phyloP scores from a whole-genome alignment of 305 asterid genomes.

The Fraxinus baroniana region DNA sequence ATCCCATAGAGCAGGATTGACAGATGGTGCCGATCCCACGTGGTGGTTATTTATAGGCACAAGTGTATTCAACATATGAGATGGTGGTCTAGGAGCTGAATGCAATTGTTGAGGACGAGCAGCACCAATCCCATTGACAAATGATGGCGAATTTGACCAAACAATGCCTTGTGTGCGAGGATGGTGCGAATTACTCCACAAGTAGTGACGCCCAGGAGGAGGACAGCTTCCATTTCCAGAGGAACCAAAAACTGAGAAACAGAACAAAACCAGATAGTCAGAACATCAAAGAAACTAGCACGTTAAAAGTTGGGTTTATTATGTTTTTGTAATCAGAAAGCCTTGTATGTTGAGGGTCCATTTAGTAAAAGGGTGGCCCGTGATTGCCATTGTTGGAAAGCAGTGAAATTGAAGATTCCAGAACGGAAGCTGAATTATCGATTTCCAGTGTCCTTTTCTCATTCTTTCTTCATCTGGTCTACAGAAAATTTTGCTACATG shows the following conservation, averaged over 20 bases:
- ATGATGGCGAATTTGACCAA: conserved; percentile 88
- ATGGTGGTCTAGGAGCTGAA: conserved; percentile 74
- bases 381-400: conserved; percentile 4
- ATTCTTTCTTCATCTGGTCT: conserved; percentile 14
- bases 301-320: conserved; percentile 10
- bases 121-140: conserved; percentile 62
- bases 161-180: conserved; percentile 68
- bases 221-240: conserved; percentile 81
- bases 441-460: conserved; percentile 6
- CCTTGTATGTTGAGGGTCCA: neutral
- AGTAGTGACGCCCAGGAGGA: conserved; percentile 76
- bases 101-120: conserved; percentile 74
- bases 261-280: conserved; percentile 16
- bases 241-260: conserved; percentile 63
- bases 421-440: neutral
- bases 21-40: conserved; percentile 93
- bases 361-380: conserved; percentile 12
- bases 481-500: neutral
- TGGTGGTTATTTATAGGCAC: conserved; percentile 76
- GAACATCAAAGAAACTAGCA: conserved; percentile 10
- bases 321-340: neutral
- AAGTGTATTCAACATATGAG: conserved; percentile 61
- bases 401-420: conserved; percentile 11
- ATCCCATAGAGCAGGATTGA: conserved; percentile 84
- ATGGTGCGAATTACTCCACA: conserved; percentile 78